A percentile compares a stretch with the other conserved stretches of the same genome.
Evolutionary conservation across 768 basidiomycete genomes (phyloP).

Genomic region (Zangia roseola): DNA sequence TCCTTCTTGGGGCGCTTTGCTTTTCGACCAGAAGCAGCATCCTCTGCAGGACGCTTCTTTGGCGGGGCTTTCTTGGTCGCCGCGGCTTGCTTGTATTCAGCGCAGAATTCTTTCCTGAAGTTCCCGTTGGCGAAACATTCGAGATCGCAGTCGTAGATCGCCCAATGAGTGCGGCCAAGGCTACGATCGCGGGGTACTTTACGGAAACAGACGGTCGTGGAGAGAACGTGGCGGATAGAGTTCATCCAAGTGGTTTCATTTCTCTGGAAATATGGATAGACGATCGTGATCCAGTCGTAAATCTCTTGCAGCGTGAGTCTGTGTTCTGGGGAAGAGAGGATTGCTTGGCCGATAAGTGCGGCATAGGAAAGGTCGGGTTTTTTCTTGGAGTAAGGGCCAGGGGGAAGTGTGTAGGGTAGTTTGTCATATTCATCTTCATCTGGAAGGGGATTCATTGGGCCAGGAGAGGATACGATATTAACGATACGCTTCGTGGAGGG

Average conservation of each 20-base stretch:
- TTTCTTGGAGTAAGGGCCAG: conserved; percentile 74
- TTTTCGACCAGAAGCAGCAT: conserved; percentile 38
- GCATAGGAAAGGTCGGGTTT: conserved; percentile 93
- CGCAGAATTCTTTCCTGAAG: conserved; percentile 65
- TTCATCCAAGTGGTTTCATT: conserved; percentile 98
- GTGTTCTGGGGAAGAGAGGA: conserved; percentile 79
- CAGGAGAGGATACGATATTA: conserved; percentile 83
- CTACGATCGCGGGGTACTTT: conserved; percentile 77
- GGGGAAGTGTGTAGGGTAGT: conserved; percentile 75
- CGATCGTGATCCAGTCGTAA: conserved; percentile 92
- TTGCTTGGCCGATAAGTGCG: conserved; percentile 92
- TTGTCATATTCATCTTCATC: conserved; percentile 63
- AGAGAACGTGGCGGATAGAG: conserved; percentile 94
- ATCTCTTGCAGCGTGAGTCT: conserved; percentile 93
- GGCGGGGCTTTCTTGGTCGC: conserved; percentile 29
- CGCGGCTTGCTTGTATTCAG: conserved; percentile 34
- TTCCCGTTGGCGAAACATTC: conserved; percentile 82
- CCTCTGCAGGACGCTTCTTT: conserved; percentile 42
- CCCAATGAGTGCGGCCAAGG: conserved; percentile 84
- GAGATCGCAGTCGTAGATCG: conserved; percentile 78
- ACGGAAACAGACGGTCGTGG: conserved; percentile 87
- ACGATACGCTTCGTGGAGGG: conserved; percentile 55
- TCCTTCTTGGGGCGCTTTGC: conserved; percentile 47
- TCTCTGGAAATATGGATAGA: conserved; percentile 91
- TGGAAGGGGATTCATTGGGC: conserved; percentile 67